phyloP scores from a whole-genome alignment of 1,284 basidiomycete genomes.

The Puccinia coronata region DNA sequence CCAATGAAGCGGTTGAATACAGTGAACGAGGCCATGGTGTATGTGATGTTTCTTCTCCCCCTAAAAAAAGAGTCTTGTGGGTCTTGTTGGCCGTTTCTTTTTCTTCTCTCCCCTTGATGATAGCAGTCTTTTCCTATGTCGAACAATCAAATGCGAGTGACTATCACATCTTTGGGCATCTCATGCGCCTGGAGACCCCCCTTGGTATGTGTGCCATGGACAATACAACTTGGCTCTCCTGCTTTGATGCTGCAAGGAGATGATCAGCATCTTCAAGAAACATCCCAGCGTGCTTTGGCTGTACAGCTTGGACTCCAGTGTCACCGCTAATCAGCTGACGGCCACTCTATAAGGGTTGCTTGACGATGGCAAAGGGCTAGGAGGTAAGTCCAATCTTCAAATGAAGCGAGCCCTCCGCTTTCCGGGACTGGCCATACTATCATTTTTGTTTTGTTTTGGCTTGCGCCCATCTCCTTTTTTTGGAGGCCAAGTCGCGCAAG shows the following conservation, averaged over 20 bases:
- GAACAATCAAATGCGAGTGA: slow-evolving; percentile 25
- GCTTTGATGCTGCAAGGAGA: slow-evolving; percentile 45
- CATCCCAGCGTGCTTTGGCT: slow-evolving; percentile 31
- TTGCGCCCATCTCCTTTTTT: no score
- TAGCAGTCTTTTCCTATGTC: slow-evolving; percentile 3
- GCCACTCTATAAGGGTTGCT: slow-evolving; percentile 44
- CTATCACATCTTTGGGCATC: slow-evolving; percentile 41
- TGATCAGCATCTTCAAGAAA: slow-evolving; percentile 41
- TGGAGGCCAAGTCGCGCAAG: slow-evolving; percentile 45
- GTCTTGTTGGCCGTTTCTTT: background rate
- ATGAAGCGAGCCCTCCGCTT: background rate
- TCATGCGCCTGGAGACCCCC: slow-evolving; percentile 37
- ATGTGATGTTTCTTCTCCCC: background rate
- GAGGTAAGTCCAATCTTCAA: slow-evolving; percentile 35
- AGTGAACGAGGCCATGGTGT: slow-evolving; percentile 34
- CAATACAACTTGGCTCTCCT: slow-evolving; percentile 44
- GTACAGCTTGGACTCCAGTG: slow-evolving; percentile 29
- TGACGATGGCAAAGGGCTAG: slow-evolving; percentile 48
- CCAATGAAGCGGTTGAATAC: slow-evolving; percentile 37
- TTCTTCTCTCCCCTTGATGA: background rate
- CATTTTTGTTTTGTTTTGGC: background rate
- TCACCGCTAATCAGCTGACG: slow-evolving; percentile 33
- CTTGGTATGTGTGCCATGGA: slow-evolving; percentile 48
- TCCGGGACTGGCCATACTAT: background rate
- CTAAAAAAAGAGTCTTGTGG: no score